A percentile compares a stretch with the other conserved stretches of the same genome.
phyloP scores from a whole-genome alignment of 331 rosid species.

The Stylosanthes scabra region DNA sequence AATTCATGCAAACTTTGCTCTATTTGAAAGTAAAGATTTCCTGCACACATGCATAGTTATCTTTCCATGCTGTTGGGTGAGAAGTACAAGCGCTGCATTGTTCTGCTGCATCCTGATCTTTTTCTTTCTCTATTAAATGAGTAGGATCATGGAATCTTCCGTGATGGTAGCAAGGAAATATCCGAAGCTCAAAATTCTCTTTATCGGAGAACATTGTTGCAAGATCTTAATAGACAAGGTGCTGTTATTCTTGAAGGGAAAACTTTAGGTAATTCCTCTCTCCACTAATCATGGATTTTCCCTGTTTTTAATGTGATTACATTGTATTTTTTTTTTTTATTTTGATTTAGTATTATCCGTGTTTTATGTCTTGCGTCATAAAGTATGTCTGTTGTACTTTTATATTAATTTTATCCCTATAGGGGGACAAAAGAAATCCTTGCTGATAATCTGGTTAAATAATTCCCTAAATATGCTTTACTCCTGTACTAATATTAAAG shows the following conservation, averaged over 20 bases:
- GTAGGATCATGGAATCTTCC: constrained; percentile 98
- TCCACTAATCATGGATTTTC: constrained; percentile 26
- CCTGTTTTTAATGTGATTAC: constrained; percentile 3
- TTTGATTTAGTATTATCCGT: constrained; percentile 27
- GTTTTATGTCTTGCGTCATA: constrained; percentile 20
- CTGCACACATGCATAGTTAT: constrained; percentile 1
- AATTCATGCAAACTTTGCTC: neutral
- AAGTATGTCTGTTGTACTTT: constrained; percentile 10
- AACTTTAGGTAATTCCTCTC: constrained; percentile 65
- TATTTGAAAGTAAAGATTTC: neutral
- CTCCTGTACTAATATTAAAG: constrained; percentile 7
- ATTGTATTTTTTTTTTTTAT: constrained; percentile 17
- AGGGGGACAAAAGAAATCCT: constrained; percentile 16
- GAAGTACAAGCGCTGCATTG: constrained; percentile 36
- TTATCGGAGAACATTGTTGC: constrained; percentile 79
- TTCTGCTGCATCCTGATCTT: constrained; percentile 34
- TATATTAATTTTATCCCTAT: constrained; percentile 8
- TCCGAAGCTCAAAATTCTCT: constrained; percentile 62
- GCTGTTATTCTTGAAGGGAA: constrained; percentile 98
- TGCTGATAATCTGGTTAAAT: constrained; percentile 14
- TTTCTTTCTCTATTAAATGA: constrained; percentile 36
- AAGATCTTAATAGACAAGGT: constrained; percentile 98
- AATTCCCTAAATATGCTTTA: constrained; percentile 24
- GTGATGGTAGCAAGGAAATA: constrained; percentile 90
- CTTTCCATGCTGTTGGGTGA: constrained; percentile 17